Base-by-base conservation (phyloP, 2,329 filamentous ascomycete genomes). In the Mycosphaerella sp. region DNA sequence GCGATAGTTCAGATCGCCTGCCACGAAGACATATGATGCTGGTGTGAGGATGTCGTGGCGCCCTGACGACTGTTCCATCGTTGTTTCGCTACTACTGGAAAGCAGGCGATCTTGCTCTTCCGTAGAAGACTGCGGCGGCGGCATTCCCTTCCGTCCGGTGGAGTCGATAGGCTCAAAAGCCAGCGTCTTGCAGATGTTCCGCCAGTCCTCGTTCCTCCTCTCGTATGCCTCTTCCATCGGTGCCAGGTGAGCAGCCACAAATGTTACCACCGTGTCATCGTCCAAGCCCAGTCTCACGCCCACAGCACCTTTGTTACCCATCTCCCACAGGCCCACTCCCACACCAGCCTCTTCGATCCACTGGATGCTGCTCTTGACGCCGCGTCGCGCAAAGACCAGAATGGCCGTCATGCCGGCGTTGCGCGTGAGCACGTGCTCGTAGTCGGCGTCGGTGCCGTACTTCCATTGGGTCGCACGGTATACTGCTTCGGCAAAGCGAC, bases 271-370 rank as follows among this genome's bases (percentile, higher is more conserved):
- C 4, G 64, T 66, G 3, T 74, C 69, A 40, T 74, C 73, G 5
- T 71, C 66, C 64, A 88, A 85, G 11, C 82, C 78, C 42, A 93
- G 72, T 34, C 90, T 79, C 57, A 92, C 77, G 0, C 86, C 93
- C 0, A 95, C 86, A 3, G 90, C 92, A 31, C 92, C 93, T 72
- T 98, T 98, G 71, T 96, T 96, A 12, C 90, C 93, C 86, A 95
- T 93, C 47, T 92, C 86, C 54, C 84, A 85, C 1, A 90, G 71
- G 0, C 93, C 93, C 46, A 96, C 86, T 0, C 93, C 91, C 2
- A 90, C 85, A 50, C 87, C 87, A 2, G 86, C 89, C n/a, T 82
- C 84, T 60, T 89, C 80, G n/a, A 93, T 74, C 64, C 80, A 76
- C 50, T 75, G 74, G 48, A 96, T 75, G 23, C 79, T 76, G 7